Percentiles rank a stretch among this genome's conserved stretches.
Conservation (phyloP, 768 basidiomycete species). For the Suillus clintonianus region DNA sequence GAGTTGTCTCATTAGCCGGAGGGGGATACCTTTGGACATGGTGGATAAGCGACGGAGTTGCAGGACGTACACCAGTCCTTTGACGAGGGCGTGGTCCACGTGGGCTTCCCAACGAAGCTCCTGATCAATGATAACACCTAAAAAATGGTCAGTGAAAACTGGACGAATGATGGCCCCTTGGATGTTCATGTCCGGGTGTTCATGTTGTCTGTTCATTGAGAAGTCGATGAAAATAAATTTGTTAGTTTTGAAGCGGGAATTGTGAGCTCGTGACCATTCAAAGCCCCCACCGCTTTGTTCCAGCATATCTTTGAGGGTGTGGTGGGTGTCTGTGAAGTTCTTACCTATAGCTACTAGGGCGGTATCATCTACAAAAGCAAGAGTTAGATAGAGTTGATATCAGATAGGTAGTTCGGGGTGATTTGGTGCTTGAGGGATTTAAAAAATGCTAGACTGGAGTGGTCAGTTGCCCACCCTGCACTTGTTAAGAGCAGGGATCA, state of each 20-base stretch:
- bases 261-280: conserved; percentile 20
- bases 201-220: not conserved
- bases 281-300: conserved; percentile 9
- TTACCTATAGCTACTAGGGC: conserved; percentile 25
- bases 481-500: no score
- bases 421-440: no score
- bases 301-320: conserved; percentile 28
- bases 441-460: no score
- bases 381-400: no score
- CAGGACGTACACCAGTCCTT: not conserved
- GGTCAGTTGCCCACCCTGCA: no score
- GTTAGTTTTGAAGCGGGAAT: conserved; percentile 12
- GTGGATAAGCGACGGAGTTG: conserved; percentile 10
- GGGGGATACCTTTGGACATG: conserved; percentile 14
- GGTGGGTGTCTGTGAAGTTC: conserved; percentile 20
- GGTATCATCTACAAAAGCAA: conserved; percentile 34
- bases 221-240: conserved; percentile 10
- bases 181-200: conserved; percentile 1
- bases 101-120: conserved; percentile 17
- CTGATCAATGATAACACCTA: conserved; percentile 28
- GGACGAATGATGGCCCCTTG: not conserved
- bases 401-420: no score
- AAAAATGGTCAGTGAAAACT: conserved; percentile 17
- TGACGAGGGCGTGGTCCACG: conserved; percentile 8
- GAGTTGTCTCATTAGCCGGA: conserved; percentile 19